Conservation (phyloP, 441 rosid species). For the Jatropha podagrica region DNA sequence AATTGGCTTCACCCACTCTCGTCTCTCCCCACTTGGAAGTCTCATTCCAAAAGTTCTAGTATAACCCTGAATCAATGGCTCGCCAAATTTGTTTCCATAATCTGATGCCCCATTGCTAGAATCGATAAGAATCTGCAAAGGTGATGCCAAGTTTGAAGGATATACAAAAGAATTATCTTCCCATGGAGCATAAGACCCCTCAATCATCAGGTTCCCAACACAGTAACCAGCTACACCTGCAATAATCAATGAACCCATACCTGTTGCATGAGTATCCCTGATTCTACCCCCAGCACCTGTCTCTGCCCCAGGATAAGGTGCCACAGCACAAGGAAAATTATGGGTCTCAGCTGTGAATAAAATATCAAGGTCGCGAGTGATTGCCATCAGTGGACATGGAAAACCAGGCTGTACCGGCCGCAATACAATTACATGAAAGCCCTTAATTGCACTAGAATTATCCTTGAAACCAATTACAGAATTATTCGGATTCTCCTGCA, state of each 20-base stretch:
- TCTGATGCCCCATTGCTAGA: constrained; percentile 98
- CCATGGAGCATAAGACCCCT: constrained; percentile 91
- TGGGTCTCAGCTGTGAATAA: constrained; percentile 95
- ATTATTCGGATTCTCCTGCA: constrained; percentile 75
- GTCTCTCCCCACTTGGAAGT: constrained; percentile 88
- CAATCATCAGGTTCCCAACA: constrained; percentile 79
- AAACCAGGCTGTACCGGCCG: constrained; percentile 74
- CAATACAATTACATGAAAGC: constrained; percentile 69
- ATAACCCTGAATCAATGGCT: constrained; percentile 93
- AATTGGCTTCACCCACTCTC: constrained; percentile 98
- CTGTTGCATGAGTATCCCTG: constrained; percentile 97
- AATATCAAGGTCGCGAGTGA: constrained; percentile 62
- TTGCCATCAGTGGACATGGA: constrained; percentile 51
- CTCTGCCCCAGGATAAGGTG: constrained; percentile 98
- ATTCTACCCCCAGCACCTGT: constrained; percentile 98
- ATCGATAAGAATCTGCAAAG: constrained; percentile 82
- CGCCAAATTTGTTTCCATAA: constrained; percentile 95
- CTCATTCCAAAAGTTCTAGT: constrained; percentile 91
- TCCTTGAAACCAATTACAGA: constrained; percentile 94
- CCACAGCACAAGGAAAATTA: constrained; percentile 98
- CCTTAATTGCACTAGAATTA: constrained; percentile 93
- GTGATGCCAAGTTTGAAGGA: constrained; percentile 87
- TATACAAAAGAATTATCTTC: constrained; percentile 77
- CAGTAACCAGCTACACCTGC: constrained; percentile 91
- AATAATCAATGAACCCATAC: constrained; percentile 87